Evolutionary conservation across 129 eudicot species (phyloP).

Genomic region (Erigeron canadensis): DNA sequence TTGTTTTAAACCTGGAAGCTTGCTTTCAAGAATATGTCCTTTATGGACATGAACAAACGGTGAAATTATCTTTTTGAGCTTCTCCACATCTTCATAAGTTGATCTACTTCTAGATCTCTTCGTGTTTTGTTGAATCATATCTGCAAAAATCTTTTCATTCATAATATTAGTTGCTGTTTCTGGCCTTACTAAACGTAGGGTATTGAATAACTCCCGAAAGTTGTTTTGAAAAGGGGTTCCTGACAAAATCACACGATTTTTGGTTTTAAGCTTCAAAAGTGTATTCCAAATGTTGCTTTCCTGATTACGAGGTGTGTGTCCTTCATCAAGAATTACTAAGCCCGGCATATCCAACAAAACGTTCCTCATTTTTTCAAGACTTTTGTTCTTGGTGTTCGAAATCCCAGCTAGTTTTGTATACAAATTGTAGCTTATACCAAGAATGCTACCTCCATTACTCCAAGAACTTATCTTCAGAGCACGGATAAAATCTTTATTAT

Average conservation of each 20-base stretch:
- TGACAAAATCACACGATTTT: slow-evolving; percentile 56
- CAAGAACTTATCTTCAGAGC: slow-evolving; percentile 53
- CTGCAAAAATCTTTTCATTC: slow-evolving; percentile 30
- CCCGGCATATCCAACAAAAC: slow-evolving; percentile 53
- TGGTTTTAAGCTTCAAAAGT: slow-evolving; percentile 48
- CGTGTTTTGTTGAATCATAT: slow-evolving; percentile 17
- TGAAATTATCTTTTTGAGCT: slow-evolving; percentile 44
- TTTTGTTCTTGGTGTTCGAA: slow-evolving; percentile 5
- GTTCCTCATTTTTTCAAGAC: slow-evolving; percentile 25
- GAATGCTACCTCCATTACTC: slow-evolving; percentile 45
- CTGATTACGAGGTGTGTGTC: slow-evolving; percentile 78
- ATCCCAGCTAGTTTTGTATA: slow-evolving; percentile 42
- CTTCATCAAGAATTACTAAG: slow-evolving; percentile 78
- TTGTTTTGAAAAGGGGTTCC: slow-evolving; percentile 91
- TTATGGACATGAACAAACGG: slow-evolving; percentile 69
- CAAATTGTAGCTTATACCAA: slow-evolving; percentile 64
- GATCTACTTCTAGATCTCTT: background rate
- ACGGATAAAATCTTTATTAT: slow-evolving; percentile 28
- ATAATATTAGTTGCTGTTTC: slow-evolving; percentile 19
- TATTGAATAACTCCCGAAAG: slow-evolving; percentile 61
- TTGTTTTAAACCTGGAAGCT: slow-evolving; percentile 51
- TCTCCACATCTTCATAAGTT: slow-evolving; percentile 23
- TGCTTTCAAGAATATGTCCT: slow-evolving; percentile 45
- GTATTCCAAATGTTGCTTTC: slow-evolving; percentile 48
- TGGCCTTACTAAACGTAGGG: slow-evolving; percentile 53